Base-by-base conservation (phyloP, 2,329 filamentous ascomycete species). In the Pseudogymnoascus verrucosus region DNA sequence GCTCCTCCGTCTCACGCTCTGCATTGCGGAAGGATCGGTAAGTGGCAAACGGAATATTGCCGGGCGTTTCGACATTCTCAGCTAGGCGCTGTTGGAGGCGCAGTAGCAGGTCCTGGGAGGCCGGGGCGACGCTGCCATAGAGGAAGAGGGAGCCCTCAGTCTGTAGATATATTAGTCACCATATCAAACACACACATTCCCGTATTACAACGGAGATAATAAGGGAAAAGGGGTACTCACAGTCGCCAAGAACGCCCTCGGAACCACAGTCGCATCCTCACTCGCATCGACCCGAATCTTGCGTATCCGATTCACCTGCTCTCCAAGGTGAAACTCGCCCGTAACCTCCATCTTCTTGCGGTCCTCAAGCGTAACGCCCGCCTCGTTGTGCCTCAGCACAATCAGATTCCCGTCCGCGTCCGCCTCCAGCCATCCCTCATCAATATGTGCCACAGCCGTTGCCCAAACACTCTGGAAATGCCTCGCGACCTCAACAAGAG, bases 101-200 rank as follows among this genome's bases (percentile, higher is more conserved):
- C 76, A 97, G 88, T 26, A 99, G 82, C 11, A 96, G 79, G 69
- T 96, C 89, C 71, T 91, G 88, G 62, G 89, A 85, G 3, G 82
- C 74, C 0, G 89, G 80, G 2, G 87, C 81, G 67, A 99, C 91
- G 5, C 89, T 84, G 0, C 89, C 91, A 70, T 95, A 93, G 67
- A 99, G 85, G 75, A 96, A 97, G 60, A 99, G 88, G 0, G 89
- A 89, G 26, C 95, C 95, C 74, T 98, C 93, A 59, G 93, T 86
- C 91, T 95, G 69, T 64, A 7, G n/a, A 47, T 28, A 31, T 63
- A 62, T 73, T 67, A 73, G 70, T 40, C 23, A 16, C 26, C 21
- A 60, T 8, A 2, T 57, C 21, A 42, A 61, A 16, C 62, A 4
- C 8, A 31, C 19, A 11, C 7, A 47, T 26, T 1, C 26, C n/a